Evolutionary conservation across 257 asterid species (phyloP), one percentile per base, ranked within the genome.

Genomic region (Solanum clarkiae): DNA sequence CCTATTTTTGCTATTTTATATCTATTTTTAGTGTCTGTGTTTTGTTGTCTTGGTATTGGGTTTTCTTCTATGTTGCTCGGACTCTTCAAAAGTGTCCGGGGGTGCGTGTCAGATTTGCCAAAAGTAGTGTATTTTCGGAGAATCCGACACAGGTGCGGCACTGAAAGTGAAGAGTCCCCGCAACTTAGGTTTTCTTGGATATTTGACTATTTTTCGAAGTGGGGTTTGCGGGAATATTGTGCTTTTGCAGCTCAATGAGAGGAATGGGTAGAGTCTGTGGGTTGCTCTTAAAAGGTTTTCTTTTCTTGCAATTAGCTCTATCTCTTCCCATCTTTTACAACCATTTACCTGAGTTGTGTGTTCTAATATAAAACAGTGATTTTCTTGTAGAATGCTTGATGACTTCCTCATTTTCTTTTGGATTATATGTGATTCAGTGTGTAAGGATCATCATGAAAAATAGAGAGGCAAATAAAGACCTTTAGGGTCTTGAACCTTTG

Each of bases 21-120:
- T 71, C 20, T 11, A 45, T 63, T 63, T 63, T 36, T 17, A 22
- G 20, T 42, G 98, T 98, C 0, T 93, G 96, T 91, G 92, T 56
- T 62, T 94, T 87, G 36, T 32, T 32, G 36, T 32, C 36, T 32
- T 32, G 36, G 36, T 32, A 32, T 32, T 32, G 36, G 36, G 36
- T 32, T 32, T 32, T 32, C 36, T 32, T 32, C 36, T 32, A 32
- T 32, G 36, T 32, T 32, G 3, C 32, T 29, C 32, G 32, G 32
- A 29, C 32, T 29, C 32, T 29, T 29, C 32, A 29, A 29, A 29
- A 29, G 32, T 29, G 32, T 29, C 32, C 32, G 32, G 2, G 32
- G 2, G 32, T 29, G 32, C 4, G 4, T 32, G 36, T 32, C 36
- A 32, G 36, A 32, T 3, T 32, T 32, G 36, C 36, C 36, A 32